These are phyloP conservation scores for Sphaerulina vaccinii DNA, from an alignment of 2,329 filamentous ascomycete species.

Conservation along the genomic window DNA sequence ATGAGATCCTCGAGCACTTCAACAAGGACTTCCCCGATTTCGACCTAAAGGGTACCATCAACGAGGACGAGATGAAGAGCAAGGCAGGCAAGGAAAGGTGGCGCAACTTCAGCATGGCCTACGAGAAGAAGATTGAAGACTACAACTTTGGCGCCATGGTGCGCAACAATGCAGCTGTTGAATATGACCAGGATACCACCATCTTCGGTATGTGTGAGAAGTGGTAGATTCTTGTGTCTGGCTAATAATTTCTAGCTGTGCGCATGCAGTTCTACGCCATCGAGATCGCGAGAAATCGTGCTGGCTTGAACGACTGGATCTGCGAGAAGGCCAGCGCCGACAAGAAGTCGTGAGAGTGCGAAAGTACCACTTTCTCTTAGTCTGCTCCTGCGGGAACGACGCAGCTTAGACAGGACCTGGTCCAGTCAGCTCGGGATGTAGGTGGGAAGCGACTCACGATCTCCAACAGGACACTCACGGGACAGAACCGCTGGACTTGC, in stretches of 20 bases:
- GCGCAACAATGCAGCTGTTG: conserved; percentile 70
- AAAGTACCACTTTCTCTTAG: too few relatives aligned
- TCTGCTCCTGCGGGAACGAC: too few relatives aligned
- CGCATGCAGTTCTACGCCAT: conserved; percentile 83
- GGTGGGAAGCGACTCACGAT: too few relatives aligned
- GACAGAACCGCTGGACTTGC: neutral
- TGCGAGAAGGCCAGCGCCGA: conserved; percentile 69
- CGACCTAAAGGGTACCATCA: conserved; percentile 73
- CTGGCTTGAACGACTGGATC: conserved; percentile 94
- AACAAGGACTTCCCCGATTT: conserved; percentile 88
- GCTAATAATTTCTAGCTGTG: conserved; percentile 48
- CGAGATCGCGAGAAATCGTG: conserved; percentile 76
- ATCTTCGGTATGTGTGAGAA: conserved; percentile 70
- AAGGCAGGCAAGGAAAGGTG: conserved; percentile 90
- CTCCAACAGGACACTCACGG: too few relatives aligned
- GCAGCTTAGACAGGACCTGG: neutral
- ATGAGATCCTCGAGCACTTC: conserved; percentile 91
- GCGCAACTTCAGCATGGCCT: conserved; percentile 90
- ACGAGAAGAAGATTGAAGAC: conserved; percentile 93
- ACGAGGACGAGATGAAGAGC: conserved; percentile 98
- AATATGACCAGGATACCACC: conserved; percentile 85
- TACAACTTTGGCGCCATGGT: conserved; percentile 98
- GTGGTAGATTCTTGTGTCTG: neutral
- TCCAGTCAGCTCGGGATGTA: neutral
- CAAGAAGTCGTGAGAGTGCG: conserved; percentile 44